Base-by-base conservation (phyloP, 1,284 basidiomycete genomes). In the Amylostereum areolatum region DNA sequence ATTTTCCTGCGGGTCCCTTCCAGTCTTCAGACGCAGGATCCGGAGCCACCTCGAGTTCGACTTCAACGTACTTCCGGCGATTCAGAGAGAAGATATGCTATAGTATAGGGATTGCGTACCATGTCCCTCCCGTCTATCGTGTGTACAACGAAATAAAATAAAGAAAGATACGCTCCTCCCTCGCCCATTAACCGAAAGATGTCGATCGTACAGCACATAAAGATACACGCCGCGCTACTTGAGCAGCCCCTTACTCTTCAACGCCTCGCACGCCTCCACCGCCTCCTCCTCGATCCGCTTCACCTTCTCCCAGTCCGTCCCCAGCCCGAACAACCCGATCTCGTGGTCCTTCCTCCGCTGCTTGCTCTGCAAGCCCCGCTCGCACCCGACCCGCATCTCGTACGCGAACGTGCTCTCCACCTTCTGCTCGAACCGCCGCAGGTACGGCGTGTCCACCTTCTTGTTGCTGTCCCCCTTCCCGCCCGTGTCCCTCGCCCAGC, bases 291-390 rank as follows among this genome's bases (percentile, higher is more conserved):
- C 77, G 51, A 92, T 86, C 56, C 64, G 64, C 64, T 72, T 73
- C 49, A 92, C 84, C 67, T 91, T 90, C 42, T 90, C 85, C 84
- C 89, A 92, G 64, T 97, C 87, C 18, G 91, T 88, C 24, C 91
- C 89, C 52, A 94, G 72, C 2, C 93, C 94, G 63, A 97, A 92
- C 57, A 96, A 69, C 2, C 93, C 94, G 46, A 89, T 69, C 57
- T 92, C 86, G 4, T 80, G 74, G 43, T 92, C 85, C 60, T 86
- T 84, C 53, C 74, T 69, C 50, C 81, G 78, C 57, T 84, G 73
- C 60, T 83, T 83, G 52, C 69, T 64, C 54, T 89, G 81, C 48
- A 81, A 53, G 42, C 81, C 81, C 5, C 68, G 67, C 60, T 86
- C 80, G 66, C 94, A 96, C 54, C 81, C 72, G 31, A 72, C 62